These are phyloP conservation scores for Gossypium armourianum DNA, from an alignment of 441 rosid genomes.

Conservation along the genomic window DNA sequence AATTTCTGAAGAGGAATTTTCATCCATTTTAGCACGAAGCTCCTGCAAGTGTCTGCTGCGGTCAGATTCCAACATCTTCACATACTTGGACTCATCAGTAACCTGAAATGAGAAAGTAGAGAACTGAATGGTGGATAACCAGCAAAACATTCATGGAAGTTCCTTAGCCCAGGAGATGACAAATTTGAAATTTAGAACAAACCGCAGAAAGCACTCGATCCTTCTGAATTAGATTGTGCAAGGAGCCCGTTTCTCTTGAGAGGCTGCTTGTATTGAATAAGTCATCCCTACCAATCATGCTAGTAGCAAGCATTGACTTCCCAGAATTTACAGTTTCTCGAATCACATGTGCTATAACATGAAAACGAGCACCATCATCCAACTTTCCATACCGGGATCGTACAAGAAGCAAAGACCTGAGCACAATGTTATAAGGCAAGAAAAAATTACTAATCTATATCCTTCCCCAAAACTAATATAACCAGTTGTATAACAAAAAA, in stretches of 20 bases:
- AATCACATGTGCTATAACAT: conserved; percentile 82
- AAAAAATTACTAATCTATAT: not conserved
- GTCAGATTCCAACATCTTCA: conserved; percentile 54
- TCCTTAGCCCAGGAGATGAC: not conserved
- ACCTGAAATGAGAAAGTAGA: conserved; percentile 31
- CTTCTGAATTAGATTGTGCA: conserved; percentile 77
- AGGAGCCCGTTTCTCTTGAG: conserved; percentile 55
- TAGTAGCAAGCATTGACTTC: conserved; percentile 69
- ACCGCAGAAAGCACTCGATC: conserved; percentile 83
- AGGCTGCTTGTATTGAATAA: conserved; percentile 48
- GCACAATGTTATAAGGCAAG: conserved; percentile 18
- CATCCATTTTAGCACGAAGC: conserved; percentile 54
- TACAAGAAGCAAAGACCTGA: conserved; percentile 73
- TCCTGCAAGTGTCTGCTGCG: conserved; percentile 63
- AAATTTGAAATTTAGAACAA: conserved; percentile 20
- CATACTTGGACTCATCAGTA: conserved; percentile 72
- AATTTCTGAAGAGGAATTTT: conserved; percentile 45
- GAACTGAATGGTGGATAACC: not conserved
- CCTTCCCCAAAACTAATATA: not conserved
- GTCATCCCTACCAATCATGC: conserved; percentile 71
- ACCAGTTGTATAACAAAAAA: conserved; percentile 8
- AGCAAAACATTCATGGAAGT: conserved; percentile 8
- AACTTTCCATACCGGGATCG: conserved; percentile 69
- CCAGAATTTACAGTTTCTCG: conserved; percentile 83
- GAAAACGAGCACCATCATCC: conserved; percentile 91